phyloP scores from a whole-genome alignment of 2,329 filamentous ascomycete species.

The Rosellinia necatrix region DNA sequence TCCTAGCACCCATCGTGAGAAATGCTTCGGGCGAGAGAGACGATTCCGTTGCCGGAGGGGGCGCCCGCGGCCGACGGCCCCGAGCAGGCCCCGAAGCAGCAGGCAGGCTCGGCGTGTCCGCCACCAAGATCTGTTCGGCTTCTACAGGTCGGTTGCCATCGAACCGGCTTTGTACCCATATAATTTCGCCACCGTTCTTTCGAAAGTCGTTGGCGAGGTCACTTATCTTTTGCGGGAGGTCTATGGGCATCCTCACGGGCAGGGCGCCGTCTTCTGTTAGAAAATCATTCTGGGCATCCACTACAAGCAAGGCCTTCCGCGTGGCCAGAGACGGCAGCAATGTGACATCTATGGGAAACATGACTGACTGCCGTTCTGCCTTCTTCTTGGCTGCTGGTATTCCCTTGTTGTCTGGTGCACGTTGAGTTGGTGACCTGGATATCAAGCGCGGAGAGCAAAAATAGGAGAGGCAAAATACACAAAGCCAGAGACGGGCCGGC shows the following conservation, averaged over 20 bases:
- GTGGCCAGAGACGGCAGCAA: slow-evolving; percentile 61
- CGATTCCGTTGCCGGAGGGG: slow-evolving; percentile 36
- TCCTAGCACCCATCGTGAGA: slow-evolving; percentile 44
- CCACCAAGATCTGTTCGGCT: slow-evolving; percentile 55
- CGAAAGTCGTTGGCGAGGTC: slow-evolving; percentile 75
- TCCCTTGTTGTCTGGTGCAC: slow-evolving; percentile 16
- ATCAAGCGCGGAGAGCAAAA: no score
- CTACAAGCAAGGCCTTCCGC: slow-evolving; percentile 74
- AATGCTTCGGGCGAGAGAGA: slow-evolving; percentile 42
- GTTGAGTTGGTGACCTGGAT: no score
- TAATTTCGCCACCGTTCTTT: slow-evolving; percentile 67
- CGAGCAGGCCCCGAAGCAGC: slow-evolving; percentile 27
- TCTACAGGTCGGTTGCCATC: slow-evolving; percentile 63
- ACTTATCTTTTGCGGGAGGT: slow-evolving; percentile 70
- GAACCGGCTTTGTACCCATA: slow-evolving; percentile 85
- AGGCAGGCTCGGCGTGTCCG: slow-evolving; percentile 38
- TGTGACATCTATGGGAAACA: slow-evolving; percentile 62
- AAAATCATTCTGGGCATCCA: slow-evolving; percentile 94
- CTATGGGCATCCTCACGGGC: slow-evolving; percentile 64
- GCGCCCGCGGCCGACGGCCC: slow-evolving; percentile 32
- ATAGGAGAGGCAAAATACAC: no score
- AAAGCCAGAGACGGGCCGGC: no score
- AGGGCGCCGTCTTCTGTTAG: slow-evolving; percentile 70
- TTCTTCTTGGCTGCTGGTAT: no score
- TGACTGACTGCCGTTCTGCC: slow-evolving; percentile 33